Percentiles rank a stretch among this genome's conserved stretches.
phyloP scores from a whole-genome alignment of 768 basidiomycete genomes.

The Pulveroboletus frians region DNA sequence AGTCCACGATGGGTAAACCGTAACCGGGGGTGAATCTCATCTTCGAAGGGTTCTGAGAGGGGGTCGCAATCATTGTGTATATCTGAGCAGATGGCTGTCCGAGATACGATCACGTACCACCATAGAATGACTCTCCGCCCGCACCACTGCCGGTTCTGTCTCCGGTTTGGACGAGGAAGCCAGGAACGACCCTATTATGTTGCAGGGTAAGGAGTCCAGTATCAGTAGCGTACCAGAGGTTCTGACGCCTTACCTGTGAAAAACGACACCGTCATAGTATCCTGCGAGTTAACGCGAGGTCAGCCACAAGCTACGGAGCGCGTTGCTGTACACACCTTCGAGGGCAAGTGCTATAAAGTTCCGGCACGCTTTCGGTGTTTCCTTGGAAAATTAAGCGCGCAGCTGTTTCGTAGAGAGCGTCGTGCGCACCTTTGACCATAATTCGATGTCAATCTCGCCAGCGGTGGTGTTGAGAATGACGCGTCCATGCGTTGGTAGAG shows the following conservation, averaged over 20 bases:
- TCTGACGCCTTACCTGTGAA: slow-evolving; percentile 64
- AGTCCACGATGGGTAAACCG: slow-evolving; percentile 87
- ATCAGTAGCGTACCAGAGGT: not conserved
- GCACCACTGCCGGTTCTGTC: slow-evolving; percentile 87
- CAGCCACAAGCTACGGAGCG: not conserved
- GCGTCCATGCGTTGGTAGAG: slow-evolving; percentile 79
- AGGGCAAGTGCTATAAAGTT: slow-evolving; percentile 86
- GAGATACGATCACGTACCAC: slow-evolving; percentile 46
- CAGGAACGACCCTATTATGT: slow-evolving; percentile 69
- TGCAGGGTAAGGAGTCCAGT: not conserved
- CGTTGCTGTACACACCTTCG: slow-evolving; percentile 60
- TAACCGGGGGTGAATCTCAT: slow-evolving; percentile 90
- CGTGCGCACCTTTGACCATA: slow-evolving; percentile 77
- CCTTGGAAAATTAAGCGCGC: slow-evolving; percentile 41
- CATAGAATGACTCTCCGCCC: slow-evolving; percentile 94
- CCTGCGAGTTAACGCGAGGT: slow-evolving; percentile 42
- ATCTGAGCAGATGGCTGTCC: not conserved
- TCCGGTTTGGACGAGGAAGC: slow-evolving; percentile 92
- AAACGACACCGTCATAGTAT: slow-evolving; percentile 94
- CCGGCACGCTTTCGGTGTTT: slow-evolving; percentile 91
- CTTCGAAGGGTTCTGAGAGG: slow-evolving; percentile 77
- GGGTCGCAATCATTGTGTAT: not conserved
- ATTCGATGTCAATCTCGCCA: slow-evolving; percentile 83
- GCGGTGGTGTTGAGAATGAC: slow-evolving; percentile 86
- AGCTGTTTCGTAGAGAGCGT: not conserved